Evolutionary conservation across 169 alveolate species (phyloP), one percentile per base, ranked within the genome.

Genomic region (Theileria orientalis): DNA sequence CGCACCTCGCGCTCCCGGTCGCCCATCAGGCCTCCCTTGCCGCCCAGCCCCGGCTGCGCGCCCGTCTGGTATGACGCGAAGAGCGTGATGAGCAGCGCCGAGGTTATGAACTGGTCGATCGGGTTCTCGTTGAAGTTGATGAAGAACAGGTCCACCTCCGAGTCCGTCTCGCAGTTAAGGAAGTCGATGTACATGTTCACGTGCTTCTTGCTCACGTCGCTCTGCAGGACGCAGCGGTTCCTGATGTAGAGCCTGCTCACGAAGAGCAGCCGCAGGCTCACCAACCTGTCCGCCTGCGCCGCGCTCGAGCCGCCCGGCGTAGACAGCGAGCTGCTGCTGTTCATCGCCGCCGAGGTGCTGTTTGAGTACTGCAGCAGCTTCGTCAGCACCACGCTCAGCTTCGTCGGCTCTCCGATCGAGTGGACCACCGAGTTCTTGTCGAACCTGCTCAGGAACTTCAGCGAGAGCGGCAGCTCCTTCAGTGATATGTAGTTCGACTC

Each of bases 71-170:
- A 79, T 14, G 87, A 59, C 76, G 67, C 59, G 23, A 56, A 71
- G 7, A 79, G 66, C 1, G 87, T 66, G 69, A 61, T 49, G 25
- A 79, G 30, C 29, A 79, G 83, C 21, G 84, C 49, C 23, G 71
- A 79, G 16, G 78, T 64, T 13, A 79, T 40, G 73, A 71, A 79
- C 13, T 74, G 75, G 47, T 79, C 87, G 7, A 75, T 74, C 14
- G 87, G 83, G 68, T 79, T 77, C 37, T 79, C 87, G 40, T 61
- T 79, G 54, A 79, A 79, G 63, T 51, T 79, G 16, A 68, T 72
- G 42, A 13, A 44, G 57, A 79, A 79, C 37, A 19, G 64, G 32
- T 74, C 40, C 62, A 42, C 14, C 8, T 79, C 83, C n/a, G 54
- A 49, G 11, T 79, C 87, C 44, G 56, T 29, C 47, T 35, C 59